Conservation (phyloP, 2,329 filamentous ascomycete species). For the Paraphoma sp. region DNA sequence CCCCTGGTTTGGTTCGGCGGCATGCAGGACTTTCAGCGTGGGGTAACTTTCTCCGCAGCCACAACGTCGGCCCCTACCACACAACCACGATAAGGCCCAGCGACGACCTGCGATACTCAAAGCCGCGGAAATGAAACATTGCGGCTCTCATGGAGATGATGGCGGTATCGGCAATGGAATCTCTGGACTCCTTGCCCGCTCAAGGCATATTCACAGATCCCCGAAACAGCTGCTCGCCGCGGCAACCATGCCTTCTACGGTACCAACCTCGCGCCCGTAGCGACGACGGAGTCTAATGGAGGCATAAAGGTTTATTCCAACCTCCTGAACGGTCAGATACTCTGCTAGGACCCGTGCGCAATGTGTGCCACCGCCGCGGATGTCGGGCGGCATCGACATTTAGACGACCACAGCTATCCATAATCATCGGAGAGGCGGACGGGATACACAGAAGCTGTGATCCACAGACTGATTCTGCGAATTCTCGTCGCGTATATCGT, state of each 20-base stretch:
- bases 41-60: slow-evolving; percentile 6
- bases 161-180: neutral
- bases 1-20: slow-evolving; percentile 5
- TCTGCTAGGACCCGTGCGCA: neutral
- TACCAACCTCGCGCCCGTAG: neutral
- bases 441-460: neutral
- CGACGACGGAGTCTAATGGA: neutral
- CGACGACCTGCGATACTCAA: neutral
- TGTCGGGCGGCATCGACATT: neutral
- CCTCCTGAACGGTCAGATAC: neutral
- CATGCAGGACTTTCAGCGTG: slow-evolving; percentile 8
- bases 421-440: neutral
- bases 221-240: neutral
- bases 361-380: neutral
- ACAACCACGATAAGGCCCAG: slow-evolving; percentile 4
- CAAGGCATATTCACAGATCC: neutral
- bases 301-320: neutral
- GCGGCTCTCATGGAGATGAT: neutral
- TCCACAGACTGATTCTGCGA: neutral
- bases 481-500: neutral
- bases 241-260: slow-evolving; percentile 5
- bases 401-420: neutral
- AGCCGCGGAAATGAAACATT: neutral
- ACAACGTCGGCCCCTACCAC: slow-evolving; percentile 4
- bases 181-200: neutral